Percentiles rank a stretch among this genome's conserved stretches.
Evolutionary conservation across 108 stramenopile species (phyloP).

Genomic region (Epipyxis sp.): DNA sequence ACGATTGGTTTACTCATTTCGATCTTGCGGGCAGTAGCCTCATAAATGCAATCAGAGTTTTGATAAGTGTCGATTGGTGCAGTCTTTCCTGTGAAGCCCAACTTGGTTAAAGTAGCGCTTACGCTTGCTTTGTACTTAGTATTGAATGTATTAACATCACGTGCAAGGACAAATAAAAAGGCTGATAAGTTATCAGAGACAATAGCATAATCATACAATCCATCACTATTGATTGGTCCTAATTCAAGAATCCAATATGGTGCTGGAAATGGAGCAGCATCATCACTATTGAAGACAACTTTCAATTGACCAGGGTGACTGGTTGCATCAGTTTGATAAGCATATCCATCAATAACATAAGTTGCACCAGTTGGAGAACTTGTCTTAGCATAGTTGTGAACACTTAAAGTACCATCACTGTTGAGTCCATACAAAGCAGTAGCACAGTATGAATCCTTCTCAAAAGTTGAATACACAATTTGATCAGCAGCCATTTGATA

Average conservation of each 20-base stretch:
- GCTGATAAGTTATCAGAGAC: too few relatives aligned
- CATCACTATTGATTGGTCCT: conserved; percentile 2
- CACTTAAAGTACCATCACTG: background rate
- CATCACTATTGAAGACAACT: background rate
- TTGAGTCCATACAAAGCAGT: conserved; percentile 5
- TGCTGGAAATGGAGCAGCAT: background rate
- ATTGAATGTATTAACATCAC: conserved; percentile 14
- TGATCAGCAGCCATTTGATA: conserved; percentile 19
- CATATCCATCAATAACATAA: conserved; percentile 21
- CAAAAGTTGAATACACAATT: conserved; percentile 22
- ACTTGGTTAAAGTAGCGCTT: background rate
- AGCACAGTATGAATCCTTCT: conserved; percentile 20
- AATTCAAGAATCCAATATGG: conserved; percentile 18
- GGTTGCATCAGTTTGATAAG: background rate
- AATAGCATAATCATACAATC: background rate
- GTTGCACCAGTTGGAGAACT: background rate
- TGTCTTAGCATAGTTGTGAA: conserved; percentile 14
- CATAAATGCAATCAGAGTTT: background rate
- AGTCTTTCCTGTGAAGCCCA: conserved; percentile 10
- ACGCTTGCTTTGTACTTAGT: too few relatives aligned
- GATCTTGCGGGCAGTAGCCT: too few relatives aligned
- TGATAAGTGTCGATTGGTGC: conserved; percentile 18
- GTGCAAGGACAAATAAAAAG: conserved; percentile 8
- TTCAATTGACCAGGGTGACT: background rate
- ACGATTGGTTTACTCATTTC: too few relatives aligned